Conservation (phyloP, 768 basidiomycete genomes). For the Termitomyces sp. region DNA sequence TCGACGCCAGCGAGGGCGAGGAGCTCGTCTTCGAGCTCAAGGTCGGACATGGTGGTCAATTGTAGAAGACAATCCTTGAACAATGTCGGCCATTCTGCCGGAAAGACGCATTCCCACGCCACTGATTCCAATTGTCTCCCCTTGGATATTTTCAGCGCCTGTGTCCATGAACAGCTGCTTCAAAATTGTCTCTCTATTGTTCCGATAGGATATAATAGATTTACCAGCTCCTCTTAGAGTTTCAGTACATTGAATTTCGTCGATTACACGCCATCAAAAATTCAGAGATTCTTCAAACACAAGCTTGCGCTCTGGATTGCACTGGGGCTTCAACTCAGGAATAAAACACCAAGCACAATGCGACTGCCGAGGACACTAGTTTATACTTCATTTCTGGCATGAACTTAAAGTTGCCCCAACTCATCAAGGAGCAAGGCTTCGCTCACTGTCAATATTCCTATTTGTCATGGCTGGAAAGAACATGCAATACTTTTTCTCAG, state of each 20-base stretch:
- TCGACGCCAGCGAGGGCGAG: conserved; percentile 75
- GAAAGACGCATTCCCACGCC: conserved; percentile 6
- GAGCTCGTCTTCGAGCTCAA: conserved; percentile 63
- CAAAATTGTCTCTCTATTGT: too few species aligned
- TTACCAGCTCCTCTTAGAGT: background rate
- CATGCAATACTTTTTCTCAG: too few species aligned
- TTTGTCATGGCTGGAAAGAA: background rate
- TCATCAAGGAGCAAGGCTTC: background rate
- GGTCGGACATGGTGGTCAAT: conserved; percentile 36
- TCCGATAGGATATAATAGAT: background rate
- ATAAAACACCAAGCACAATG: background rate
- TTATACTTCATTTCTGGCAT: background rate
- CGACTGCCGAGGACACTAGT: background rate
- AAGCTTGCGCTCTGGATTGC: too few species aligned
- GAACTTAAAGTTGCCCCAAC: background rate
- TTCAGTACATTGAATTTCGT: background rate
- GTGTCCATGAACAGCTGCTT: background rate
- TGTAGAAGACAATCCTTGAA: conserved; percentile 1
- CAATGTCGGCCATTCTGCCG: background rate
- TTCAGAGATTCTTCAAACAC: too few species aligned
- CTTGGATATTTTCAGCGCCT: background rate
- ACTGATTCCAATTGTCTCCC: background rate
- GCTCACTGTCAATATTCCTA: background rate
- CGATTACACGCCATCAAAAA: background rate
- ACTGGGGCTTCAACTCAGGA: too few species aligned